Percentiles rank a stretch among this genome's conserved stretches.
phyloP scores from a whole-genome alignment of 1,284 basidiomycete species.

The Pulveroboletus sp. region DNA sequence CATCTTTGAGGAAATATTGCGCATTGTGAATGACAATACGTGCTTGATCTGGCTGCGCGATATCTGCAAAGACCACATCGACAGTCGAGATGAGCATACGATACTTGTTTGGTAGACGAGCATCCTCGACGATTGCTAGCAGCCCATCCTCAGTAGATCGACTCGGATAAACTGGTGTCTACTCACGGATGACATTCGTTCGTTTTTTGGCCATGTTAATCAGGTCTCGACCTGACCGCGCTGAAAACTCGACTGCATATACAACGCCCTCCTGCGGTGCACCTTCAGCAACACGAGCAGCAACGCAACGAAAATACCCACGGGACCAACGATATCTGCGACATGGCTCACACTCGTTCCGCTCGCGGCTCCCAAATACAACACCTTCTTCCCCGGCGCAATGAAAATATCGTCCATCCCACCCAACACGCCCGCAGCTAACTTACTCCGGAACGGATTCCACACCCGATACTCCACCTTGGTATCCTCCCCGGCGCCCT shows the following conservation, averaged over 20 bases:
- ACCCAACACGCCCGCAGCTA: conserved; percentile 95
- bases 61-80: conserved; percentile 97
- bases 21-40: conserved; percentile 94
- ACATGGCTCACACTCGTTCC: conserved; percentile 99
- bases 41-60: conserved; percentile 98
- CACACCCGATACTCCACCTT: conserved; percentile 99
- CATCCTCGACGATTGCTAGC: conserved; percentile 96
- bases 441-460: conserved; percentile 98
- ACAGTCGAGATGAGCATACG: conserved; percentile 93
- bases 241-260: conserved; percentile 98
- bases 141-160: conserved; percentile 4
- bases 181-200: conserved; percentile 96
- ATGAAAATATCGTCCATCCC: conserved; percentile 96
- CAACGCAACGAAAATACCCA: conserved; percentile 42
- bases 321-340: conserved; percentile 96
- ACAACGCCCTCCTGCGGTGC: conserved; percentile 82
- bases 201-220: conserved; percentile 99
- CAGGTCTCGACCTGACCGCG: conserved; percentile 94
- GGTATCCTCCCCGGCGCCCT: conserved; percentile 74
- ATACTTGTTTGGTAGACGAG: conserved; percentile 92
- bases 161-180: not conserved
- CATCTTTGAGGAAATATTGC: conserved; percentile 95
- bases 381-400: conserved; percentile 91
- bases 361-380: conserved; percentile 96
- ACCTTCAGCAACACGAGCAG: conserved; percentile 12